Conservation (phyloP, 1,139 yeast species). For the Candida sanyaensis region DNA sequence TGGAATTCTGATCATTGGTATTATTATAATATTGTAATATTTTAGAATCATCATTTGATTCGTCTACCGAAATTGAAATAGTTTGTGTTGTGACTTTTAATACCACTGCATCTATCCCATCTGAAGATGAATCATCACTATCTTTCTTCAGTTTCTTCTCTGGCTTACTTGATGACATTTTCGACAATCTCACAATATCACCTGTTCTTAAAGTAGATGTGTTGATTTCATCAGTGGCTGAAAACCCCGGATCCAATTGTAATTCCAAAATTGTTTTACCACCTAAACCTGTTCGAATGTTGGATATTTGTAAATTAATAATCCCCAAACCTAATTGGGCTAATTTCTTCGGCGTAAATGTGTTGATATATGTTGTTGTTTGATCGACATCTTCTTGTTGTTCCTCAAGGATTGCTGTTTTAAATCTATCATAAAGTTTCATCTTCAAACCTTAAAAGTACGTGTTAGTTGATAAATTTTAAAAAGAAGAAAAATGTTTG, state of each 20-base stretch:
- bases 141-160: constrained; percentile 24
- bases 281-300: constrained; percentile 75
- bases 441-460: constrained; percentile 10
- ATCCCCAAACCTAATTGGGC: constrained; percentile 76
- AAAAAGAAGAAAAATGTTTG: constrained; percentile 7
- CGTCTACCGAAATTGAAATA: constrained; percentile 60
- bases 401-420: constrained; percentile 54
- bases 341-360: constrained; percentile 63
- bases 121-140: constrained; percentile 18
- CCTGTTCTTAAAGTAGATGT: constrained; percentile 71
- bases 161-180: constrained; percentile 22
- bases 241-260: constrained; percentile 57
- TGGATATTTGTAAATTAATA: constrained; percentile 59
- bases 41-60: constrained; percentile 44
- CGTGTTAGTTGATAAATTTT: not conserved
- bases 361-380: constrained; percentile 49
- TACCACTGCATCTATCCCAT: constrained; percentile 60
- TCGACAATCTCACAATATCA: constrained; percentile 65
- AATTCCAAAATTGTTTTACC: constrained; percentile 75
- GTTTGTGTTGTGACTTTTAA: constrained; percentile 46
- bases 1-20: constrained; percentile 33
- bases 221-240: constrained; percentile 38
- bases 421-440: constrained; percentile 15
- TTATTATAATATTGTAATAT: constrained; percentile 46
- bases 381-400: constrained; percentile 58